Percentiles rank a stretch among this genome's conserved stretches.
Evolutionary conservation across 2,329 filamentous ascomycete genomes (phyloP).

Genomic region (Fusarium hainanense): DNA sequence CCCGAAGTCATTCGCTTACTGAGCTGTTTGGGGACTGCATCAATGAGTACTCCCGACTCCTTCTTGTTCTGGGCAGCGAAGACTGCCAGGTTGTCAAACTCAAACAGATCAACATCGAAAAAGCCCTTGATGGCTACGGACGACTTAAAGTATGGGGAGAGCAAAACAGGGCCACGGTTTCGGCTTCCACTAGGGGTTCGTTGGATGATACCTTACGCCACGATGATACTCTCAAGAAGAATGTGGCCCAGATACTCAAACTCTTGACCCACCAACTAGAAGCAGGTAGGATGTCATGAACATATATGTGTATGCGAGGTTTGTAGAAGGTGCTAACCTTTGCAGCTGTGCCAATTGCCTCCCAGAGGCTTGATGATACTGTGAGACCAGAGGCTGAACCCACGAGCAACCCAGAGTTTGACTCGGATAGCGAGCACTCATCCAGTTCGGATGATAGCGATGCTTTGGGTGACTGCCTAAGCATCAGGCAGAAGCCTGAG

Average conservation of each 20-base stretch:
- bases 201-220: fast-evolving
- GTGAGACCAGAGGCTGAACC: neutral
- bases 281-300: neutral
- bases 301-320: no score
- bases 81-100: neutral
- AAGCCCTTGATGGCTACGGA: fast-evolving
- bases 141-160: neutral
- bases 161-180: fast-evolving
- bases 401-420: neutral
- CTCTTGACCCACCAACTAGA: neutral
- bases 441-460: neutral
- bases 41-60: fast-evolving
- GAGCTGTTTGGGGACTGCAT: fast-evolving
- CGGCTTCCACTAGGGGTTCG: fast-evolving
- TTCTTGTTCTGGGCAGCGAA: fast-evolving
- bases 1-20: neutral
- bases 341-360: no score
- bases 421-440: neutral
- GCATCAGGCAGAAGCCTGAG: fast-evolving
- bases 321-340: no score
- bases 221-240: neutral
- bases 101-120: neutral
- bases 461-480: fast-evolving
- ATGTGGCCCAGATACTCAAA: neutral
- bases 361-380: no score